phyloP scores from a whole-genome alignment of 2,329 filamentous ascomycete species.

The Fonsecaea pedrosoi region DNA sequence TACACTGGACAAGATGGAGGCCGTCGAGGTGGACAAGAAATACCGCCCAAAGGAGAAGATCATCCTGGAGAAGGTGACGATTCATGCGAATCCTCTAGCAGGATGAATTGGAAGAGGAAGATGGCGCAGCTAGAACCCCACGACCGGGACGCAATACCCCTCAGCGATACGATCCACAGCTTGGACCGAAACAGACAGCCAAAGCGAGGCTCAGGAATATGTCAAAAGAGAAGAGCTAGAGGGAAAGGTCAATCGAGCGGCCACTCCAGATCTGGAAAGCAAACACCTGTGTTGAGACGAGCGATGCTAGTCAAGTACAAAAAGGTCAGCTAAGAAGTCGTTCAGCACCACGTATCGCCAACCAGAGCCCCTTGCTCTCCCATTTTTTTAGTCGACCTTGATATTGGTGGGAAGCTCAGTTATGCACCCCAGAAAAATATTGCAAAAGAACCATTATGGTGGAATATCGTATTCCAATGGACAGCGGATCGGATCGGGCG shows the following conservation, averaged over 20 bases:
- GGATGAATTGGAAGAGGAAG: constrained; percentile 47
- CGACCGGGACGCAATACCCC: neutral
- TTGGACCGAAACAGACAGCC: neutral
- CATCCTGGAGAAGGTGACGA: constrained; percentile 62
- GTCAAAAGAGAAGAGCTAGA: neutral
- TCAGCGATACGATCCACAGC: neutral
- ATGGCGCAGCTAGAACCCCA: neutral
- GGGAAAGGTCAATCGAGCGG: neutral
- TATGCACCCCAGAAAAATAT: neutral
- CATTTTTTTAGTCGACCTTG: neutral
- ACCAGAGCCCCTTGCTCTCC: neutral
- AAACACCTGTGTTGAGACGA: neutral
- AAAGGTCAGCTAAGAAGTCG: neutral
- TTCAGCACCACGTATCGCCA: neutral
- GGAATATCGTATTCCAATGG: neutral
- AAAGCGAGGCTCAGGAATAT: neutral
- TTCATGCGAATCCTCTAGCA: constrained; percentile 72
- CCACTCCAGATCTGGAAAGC: neutral
- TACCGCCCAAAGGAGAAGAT: constrained; percentile 61
- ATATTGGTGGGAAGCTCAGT: neutral
- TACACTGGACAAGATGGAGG: constrained; percentile 65
- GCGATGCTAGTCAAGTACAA: neutral
- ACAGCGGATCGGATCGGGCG: neutral
- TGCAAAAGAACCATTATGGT: neutral
- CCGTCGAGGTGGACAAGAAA: constrained; percentile 67